Base-by-base conservation (phyloP, 2,329 filamentous ascomycete species). In the Botrytis squamosa region DNA sequence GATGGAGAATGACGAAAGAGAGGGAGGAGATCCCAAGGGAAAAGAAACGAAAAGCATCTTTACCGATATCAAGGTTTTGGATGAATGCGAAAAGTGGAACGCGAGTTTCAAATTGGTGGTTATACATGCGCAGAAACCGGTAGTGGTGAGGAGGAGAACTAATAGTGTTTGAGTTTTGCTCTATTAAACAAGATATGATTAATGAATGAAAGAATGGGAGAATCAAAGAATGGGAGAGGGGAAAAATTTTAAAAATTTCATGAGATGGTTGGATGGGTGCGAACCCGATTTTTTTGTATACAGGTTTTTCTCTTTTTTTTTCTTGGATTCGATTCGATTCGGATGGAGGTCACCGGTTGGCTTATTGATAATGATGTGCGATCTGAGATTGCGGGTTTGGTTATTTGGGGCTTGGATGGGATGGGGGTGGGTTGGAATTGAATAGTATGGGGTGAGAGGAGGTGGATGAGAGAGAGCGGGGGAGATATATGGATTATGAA, bases 81-180 rank as follows among this genome's bases (percentile, higher is more conserved):
- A 89, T 25, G 96, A 99, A 83, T 98, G 95, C 80, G 93, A 97
- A 83, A 91, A 92, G 81, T 91, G 92, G 81, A 91, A 92, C 22
- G 97, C 95, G 0, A 97, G 92, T 76, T 91, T 98, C 82, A 94
- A 95, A 82, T 86, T 98, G 79, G 90, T 97, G 82, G 95, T 98
- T 74, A 97, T 94, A 78, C 94, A 97, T 81, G 95, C 80, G 49
- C 77, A 79, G 73, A 82, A 82, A 70, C 80, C 80, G 6, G 75
- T 76, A 22, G 59, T 71, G 29, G 75, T 73, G 5, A 76, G 79
- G 68, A 72, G 78, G 57, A 75, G 79, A 67, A 77, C 76, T 4
- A 76, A 76, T 29, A 79, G 78, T 75, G 75, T 81, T n/a, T 81
- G 73, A 77, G 55, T 20, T n/a, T 68, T n/a, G 3, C 46, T 49